Conservation (phyloP, 169 alveolate species). For the Ichthyophthirius multifiliis region DNA sequence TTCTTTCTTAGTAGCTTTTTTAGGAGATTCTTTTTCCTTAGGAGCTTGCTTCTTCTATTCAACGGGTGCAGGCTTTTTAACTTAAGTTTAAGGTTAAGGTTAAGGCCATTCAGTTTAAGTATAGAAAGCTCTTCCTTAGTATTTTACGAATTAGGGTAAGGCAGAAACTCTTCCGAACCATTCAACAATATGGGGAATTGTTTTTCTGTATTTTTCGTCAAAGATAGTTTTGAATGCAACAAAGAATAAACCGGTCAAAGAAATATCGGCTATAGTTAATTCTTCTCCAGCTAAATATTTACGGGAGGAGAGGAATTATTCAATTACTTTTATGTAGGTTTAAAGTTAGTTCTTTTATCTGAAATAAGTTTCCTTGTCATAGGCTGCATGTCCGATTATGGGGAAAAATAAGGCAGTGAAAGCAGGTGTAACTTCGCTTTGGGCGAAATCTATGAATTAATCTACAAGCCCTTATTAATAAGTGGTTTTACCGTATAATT, state of each 20-base stretch:
- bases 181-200: constrained; percentile 51
- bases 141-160: constrained; percentile 60
- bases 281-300: constrained; percentile 87
- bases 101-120: constrained; percentile 58
- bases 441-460: constrained; percentile 64
- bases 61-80: constrained; percentile 39
- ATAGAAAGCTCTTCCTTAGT: constrained; percentile 65
- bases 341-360: constrained; percentile 42
- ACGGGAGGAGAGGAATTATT: constrained; percentile 54
- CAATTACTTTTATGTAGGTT: constrained; percentile 37
- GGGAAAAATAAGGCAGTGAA: constrained; percentile 20
- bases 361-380: constrained; percentile 35
- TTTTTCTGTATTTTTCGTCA: constrained; percentile 65
- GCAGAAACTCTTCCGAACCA: constrained; percentile 70
- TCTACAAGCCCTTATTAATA: constrained; percentile 63
- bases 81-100: too few relatives aligned
- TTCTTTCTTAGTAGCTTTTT: constrained; percentile 22
- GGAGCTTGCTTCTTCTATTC: too few relatives aligned
- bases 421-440: constrained; percentile 39
- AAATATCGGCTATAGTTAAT: constrained; percentile 90
- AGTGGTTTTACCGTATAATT: constrained; percentile 42
- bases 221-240: constrained; percentile 62
- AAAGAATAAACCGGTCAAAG: constrained; percentile 71
- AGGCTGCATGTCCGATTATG: constrained; percentile 30
- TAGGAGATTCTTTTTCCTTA: constrained; percentile 8